Conservation (phyloP, 2,329 filamentous ascomycete species). For the Epichloe gansuensis region DNA sequence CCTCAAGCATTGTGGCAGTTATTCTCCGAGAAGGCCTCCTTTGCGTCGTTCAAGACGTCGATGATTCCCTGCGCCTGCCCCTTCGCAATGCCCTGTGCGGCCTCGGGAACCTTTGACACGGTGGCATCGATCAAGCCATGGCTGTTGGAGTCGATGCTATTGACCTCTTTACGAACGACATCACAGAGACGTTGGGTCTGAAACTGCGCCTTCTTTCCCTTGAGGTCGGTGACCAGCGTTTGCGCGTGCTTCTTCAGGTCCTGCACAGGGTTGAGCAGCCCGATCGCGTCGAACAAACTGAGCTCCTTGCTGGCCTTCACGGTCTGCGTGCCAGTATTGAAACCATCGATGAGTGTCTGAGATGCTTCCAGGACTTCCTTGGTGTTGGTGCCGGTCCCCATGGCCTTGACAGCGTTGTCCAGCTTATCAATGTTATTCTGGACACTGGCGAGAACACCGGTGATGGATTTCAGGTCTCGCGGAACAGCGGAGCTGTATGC, state of each 20-base stretch:
- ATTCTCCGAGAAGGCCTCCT: neutral
- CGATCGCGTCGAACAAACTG: neutral
- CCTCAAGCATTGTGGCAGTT: neutral
- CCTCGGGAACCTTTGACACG: neutral
- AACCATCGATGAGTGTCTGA: neutral
- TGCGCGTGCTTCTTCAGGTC: constrained; percentile 2
- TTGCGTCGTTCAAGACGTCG: neutral
- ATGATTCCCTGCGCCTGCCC: neutral
- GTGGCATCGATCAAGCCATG: neutral
- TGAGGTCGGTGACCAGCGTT: constrained; percentile 1
- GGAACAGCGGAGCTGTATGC: neutral
- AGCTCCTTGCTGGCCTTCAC: neutral
- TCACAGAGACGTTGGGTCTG: neutral
- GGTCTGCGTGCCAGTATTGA: neutral
- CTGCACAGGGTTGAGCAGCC: neutral
- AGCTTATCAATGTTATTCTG: neutral
- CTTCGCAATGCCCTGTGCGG: neutral
- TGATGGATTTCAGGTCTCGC: neutral
- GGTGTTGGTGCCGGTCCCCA: neutral
- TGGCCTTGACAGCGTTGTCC: neutral
- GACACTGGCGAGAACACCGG: neutral
- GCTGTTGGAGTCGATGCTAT: neutral
- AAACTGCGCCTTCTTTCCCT: neutral
- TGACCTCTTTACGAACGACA: neutral
- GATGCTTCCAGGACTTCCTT: neutral